Conservation (phyloP, 495 filamentous ascomycete genomes). For the Parmelia sp. region DNA sequence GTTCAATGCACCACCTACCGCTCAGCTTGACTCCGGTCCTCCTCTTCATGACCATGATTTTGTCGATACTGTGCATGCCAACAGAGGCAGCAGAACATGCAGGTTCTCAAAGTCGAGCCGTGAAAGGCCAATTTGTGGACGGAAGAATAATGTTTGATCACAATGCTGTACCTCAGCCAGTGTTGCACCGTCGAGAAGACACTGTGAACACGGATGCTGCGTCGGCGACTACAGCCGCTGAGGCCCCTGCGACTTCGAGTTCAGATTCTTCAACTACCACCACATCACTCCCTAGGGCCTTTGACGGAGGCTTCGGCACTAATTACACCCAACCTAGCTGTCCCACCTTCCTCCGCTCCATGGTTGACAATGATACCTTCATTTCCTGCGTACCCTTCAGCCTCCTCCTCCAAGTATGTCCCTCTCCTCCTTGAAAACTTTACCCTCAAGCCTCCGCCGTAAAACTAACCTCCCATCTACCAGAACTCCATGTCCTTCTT, state of each 20-base stretch:
- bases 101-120: not conserved
- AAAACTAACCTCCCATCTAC: conserved; percentile 2
- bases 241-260: conserved; percentile 17
- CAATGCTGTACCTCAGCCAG: not conserved
- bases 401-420: conserved; percentile 55
- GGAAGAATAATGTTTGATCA: conserved; percentile 14
- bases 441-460: not conserved
- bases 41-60: conserved; percentile 3
- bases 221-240: conserved; percentile 5
- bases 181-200: conserved; percentile 9
- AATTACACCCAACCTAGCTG: conserved; percentile 63
- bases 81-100: conserved; percentile 3
- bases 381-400: conserved; percentile 67
- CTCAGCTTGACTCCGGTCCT: not conserved
- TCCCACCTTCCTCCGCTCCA: conserved; percentile 58
- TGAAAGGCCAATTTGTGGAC: not conserved
- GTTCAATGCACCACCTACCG: conserved; percentile 1
- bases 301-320: conserved; percentile 62
- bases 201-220: conserved; percentile 8
- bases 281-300: conserved; percentile 55
- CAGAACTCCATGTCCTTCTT: conserved; percentile 72
- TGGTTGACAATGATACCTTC: conserved; percentile 58
- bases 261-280: conserved; percentile 29
- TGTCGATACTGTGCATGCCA: conserved; percentile 12
- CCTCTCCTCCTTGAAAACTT: conserved; percentile 14